Percentiles rank a stretch among this genome's conserved stretches.
Evolutionary conservation across 371 early-diverging fungal species (phyloP).

Genomic region (Mucor sp.): DNA sequence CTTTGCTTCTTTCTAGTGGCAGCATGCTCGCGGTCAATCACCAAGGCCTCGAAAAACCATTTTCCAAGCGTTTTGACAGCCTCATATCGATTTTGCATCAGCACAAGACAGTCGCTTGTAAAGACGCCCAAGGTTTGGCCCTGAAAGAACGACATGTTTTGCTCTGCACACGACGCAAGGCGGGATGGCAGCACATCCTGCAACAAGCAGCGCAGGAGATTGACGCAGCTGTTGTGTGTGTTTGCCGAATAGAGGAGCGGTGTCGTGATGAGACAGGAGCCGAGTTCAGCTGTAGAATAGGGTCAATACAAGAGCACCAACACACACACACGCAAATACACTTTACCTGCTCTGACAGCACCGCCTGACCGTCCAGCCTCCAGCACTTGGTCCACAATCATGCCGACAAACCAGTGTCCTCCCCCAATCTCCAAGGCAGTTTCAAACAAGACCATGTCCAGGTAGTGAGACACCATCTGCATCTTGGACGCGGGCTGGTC

Average conservation of each 20-base stretch:
- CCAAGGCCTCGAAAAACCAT: constrained; percentile 36
- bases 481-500: constrained; percentile 10
- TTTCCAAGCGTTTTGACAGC: constrained; percentile 28
- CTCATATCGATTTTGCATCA: constrained; percentile 34
- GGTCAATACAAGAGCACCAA: neutral
- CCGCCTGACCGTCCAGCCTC: constrained; percentile 55
- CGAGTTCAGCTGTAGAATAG: constrained; percentile 44
- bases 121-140: constrained; percentile 58
- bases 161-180: constrained; percentile 23
- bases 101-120: constrained; percentile 46
- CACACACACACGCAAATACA: neutral
- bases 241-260: constrained; percentile 33
- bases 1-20: constrained; percentile 10
- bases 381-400: constrained; percentile 50
- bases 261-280: constrained; percentile 46
- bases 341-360: constrained; percentile 52
- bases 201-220: constrained; percentile 40
- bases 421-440: constrained; percentile 50
- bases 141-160: constrained; percentile 49
- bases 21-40: constrained; percentile 26
- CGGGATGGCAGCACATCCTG: constrained; percentile 38
- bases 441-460: constrained; percentile 53
- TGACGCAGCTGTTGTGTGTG: constrained; percentile 25
- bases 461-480: constrained; percentile 41
- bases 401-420: constrained; percentile 45